Conservation (phyloP, 1,139 yeast species). For the Entelexis sorbosivorans region DNA sequence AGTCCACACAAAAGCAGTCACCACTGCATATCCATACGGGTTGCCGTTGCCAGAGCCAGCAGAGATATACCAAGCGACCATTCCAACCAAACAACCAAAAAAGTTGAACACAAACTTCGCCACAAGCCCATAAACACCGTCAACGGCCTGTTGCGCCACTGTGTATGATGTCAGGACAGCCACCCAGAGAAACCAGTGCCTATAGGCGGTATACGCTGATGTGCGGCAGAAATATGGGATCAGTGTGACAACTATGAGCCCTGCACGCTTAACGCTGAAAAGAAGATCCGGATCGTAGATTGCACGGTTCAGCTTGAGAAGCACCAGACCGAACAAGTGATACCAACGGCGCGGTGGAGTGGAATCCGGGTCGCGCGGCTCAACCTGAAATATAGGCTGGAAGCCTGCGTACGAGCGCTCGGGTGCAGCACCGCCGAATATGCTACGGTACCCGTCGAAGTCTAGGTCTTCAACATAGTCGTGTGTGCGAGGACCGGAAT, state of each 20-base stretch:
- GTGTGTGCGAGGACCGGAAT: neutral
- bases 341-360: conserved; percentile 27
- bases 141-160: conserved; percentile 29
- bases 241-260: conserved; percentile 24
- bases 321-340: conserved; percentile 26
- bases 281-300: conserved; percentile 22
- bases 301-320: conserved; percentile 16
- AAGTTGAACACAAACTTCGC: conserved; percentile 27
- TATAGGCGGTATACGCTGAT: conserved; percentile 27
- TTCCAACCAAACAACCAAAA: conserved; percentile 28
- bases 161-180: conserved; percentile 29
- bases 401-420: conserved; percentile 13
- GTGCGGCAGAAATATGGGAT: conserved; percentile 27
- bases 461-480: conserved; percentile 4
- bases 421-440: conserved; percentile 5
- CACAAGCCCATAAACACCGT: conserved; percentile 28
- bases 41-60: conserved; percentile 29
- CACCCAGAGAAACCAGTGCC: conserved; percentile 30
- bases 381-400: conserved; percentile 19
- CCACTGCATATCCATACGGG: conserved; percentile 29
- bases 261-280: conserved; percentile 27
- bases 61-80: conserved; percentile 32
- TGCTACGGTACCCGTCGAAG: conserved; percentile 15
- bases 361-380: conserved; percentile 30
- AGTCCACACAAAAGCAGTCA: conserved; percentile 26